phyloP scores from a whole-genome alignment of 2,329 filamentous ascomycete species.

The Penicillium sp. region DNA sequence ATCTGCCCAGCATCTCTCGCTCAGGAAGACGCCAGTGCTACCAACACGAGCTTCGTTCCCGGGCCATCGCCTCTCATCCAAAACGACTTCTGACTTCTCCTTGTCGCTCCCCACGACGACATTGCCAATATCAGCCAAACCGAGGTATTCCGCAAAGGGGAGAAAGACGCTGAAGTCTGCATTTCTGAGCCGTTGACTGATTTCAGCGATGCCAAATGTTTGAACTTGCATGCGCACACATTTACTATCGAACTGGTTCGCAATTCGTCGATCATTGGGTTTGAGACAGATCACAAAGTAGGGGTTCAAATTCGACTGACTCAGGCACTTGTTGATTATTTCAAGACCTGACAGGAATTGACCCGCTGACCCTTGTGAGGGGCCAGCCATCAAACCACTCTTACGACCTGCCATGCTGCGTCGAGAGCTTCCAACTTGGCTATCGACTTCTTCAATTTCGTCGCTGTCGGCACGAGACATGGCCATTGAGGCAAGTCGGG shows the following conservation, averaged over 20 bases:
- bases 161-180: constrained; percentile 96
- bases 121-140: constrained; percentile 80
- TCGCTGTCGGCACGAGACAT: constrained; percentile 38
- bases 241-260: constrained; percentile 98
- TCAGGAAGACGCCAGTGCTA: constrained; percentile 91
- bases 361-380: constrained; percentile 81
- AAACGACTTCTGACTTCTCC: constrained; percentile 87
- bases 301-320: constrained; percentile 79
- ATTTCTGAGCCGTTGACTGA: constrained; percentile 88
- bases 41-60: constrained; percentile 88
- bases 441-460: constrained; percentile 46
- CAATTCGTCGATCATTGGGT: constrained; percentile 93
- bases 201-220: constrained; percentile 94
- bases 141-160: constrained; percentile 93
- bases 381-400: constrained; percentile 44
- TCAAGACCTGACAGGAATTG: constrained; percentile 90
- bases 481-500: constrained; percentile 43
- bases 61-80: constrained; percentile 92
- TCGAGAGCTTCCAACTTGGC: constrained; percentile 36
- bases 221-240: constrained; percentile 94
- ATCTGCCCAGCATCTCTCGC: constrained; percentile 94
- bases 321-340: constrained; percentile 86
- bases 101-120: constrained; percentile 88
- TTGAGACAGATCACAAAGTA: constrained; percentile 98
- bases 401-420: constrained; percentile 34